Evolutionary conservation across 108 stramenopile species (phyloP).

Genomic region (Aurantiochytrium sp.): DNA sequence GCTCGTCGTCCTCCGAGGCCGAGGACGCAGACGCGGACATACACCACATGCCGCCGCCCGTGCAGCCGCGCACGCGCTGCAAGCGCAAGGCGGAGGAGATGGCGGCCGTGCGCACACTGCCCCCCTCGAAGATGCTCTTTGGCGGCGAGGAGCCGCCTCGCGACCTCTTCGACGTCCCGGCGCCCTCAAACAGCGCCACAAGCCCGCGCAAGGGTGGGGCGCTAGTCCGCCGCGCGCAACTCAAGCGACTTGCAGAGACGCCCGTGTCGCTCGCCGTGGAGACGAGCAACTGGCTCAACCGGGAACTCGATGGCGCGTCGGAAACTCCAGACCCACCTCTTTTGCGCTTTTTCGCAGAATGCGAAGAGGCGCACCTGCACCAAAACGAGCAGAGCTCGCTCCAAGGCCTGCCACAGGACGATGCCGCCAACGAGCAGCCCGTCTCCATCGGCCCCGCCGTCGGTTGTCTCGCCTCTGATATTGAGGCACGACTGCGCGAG

Average conservation of each 20-base stretch:
- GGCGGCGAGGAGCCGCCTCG: neutral
- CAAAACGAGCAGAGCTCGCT: neutral
- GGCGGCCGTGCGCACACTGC: neutral
- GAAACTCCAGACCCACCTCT: neutral
- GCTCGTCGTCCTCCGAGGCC: neutral
- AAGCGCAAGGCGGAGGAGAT: neutral
- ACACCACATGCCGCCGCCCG: neutral
- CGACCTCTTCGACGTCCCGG: neutral
- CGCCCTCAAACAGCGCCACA: no score
- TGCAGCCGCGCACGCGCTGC: neutral
- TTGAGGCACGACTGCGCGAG: neutral
- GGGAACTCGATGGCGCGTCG: neutral
- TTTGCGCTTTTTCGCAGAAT: neutral
- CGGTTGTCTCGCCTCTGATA: neutral
- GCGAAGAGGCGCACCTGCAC: neutral
- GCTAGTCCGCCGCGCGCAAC: neutral
- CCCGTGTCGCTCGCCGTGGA: slow-evolving; percentile 27
- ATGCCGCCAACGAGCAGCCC: neutral
- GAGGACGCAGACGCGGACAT: neutral
- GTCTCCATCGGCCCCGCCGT: neutral
- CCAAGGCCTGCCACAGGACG: neutral
- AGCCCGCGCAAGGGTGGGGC: neutral
- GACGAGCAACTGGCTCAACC: neutral
- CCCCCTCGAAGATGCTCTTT: neutral
- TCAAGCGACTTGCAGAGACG: neutral